Base-by-base conservation (phyloP, 345 rosid species). In the Nasturtium officinale region DNA sequence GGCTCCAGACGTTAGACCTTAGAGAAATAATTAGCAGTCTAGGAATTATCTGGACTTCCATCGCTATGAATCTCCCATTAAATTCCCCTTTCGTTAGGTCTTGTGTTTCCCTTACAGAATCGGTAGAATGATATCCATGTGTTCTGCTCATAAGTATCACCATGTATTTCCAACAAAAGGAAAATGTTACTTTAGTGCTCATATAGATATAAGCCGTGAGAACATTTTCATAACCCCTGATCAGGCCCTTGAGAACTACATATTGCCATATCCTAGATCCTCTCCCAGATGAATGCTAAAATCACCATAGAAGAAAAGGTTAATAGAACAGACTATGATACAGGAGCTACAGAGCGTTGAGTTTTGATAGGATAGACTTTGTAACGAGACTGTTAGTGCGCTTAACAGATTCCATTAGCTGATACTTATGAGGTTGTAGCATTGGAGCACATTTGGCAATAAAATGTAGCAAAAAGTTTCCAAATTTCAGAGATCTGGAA, bases 311-410 rank as follows among this genome's bases (percentile, higher is more conserved):
- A 59, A 9, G 17, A 59, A 33, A 3, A n/a, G 2, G 57, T 30
- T 3, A 30, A 32, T 23, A 3, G 38, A 70, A 60, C 40, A 37
- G 16, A 18, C 30, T 47, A 47, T 2, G 13, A 35, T 37, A 37
- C 8, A 61, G 25, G 11, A 35, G 69, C 84, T 88, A 90, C 65
- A 85, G 54, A 67, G 78, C 77, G 21, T 82, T 75, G 69, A 91
- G 80, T 76, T 87, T 91, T 30, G 87, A 83, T 63, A 85, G 37
- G 46, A 86, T 73, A 59, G 91, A 85, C 71, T 84, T 90, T 21
- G 96, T 88, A 53, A 86, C 85, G 29, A 88, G 71, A 69, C 89
- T 86, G 78, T 88, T 55, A 4, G 95, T 92, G 61, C 79, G 63
- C 65, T 81, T 81, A 62, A 82, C 92, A 47, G 89, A 80, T 82